Percentiles rank a stretch among this genome's conserved stretches.
These are phyloP conservation scores for Lentinula aciculospora DNA, from an alignment of 768 basidiomycete species.

Conservation along the genomic window DNA sequence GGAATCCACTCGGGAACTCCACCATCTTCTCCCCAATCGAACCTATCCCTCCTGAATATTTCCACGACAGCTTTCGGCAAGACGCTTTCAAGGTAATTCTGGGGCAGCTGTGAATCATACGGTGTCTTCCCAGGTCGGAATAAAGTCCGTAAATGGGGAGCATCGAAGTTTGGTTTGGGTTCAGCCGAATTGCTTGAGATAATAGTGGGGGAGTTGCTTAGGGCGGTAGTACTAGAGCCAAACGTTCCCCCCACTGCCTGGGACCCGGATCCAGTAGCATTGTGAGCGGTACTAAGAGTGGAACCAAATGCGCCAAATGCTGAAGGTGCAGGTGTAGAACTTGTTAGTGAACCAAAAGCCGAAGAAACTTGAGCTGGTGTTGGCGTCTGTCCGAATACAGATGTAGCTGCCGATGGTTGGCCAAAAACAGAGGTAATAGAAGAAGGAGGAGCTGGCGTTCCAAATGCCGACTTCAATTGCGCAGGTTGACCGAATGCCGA, in stretches of 20 bases:
- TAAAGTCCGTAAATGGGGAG: conserved; percentile 1
- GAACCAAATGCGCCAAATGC: conserved; percentile 13
- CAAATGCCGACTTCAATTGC: conserved; percentile 15
- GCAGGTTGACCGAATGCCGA: conserved; percentile 15
- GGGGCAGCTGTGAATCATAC: conserved; percentile 35
- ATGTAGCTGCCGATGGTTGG: conserved; percentile 11
- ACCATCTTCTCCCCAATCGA: conserved; percentile 32
- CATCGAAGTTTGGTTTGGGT: conserved; percentile 1
- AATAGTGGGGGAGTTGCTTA: not conserved
- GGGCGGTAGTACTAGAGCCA: not conserved
- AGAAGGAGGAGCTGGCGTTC: conserved; percentile 11
- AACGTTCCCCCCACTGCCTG: not conserved
- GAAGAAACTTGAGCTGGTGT: conserved; percentile 8
- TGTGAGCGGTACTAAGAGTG: not conserved
- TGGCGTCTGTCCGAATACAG: conserved; percentile 28
- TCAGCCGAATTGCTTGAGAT: not conserved
- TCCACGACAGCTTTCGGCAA: conserved; percentile 28
- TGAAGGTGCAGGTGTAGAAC: conserved; percentile 10
- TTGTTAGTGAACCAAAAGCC: conserved; percentile 15
- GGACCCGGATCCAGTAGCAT: not conserved
- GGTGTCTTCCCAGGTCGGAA: conserved; percentile 28
- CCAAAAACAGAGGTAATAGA: conserved; percentile 33
- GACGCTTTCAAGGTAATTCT: conserved; percentile 34
- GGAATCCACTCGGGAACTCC: conserved; percentile 45
- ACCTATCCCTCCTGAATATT: conserved; percentile 32